Conservation (phyloP, 1,139 yeast species). For the Protomyces macrosporus region DNA sequence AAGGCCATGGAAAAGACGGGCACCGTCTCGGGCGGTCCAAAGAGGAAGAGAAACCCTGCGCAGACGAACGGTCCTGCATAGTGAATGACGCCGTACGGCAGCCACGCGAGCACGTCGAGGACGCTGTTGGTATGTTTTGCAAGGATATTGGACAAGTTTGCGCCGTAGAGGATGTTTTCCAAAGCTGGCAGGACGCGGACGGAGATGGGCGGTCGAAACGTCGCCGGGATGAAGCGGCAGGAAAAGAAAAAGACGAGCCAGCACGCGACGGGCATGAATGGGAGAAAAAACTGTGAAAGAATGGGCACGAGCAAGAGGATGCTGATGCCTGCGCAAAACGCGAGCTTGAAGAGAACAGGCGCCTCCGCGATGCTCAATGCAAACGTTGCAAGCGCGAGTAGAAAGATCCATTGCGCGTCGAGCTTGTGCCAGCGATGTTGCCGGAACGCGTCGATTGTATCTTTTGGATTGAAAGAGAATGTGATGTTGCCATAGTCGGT, state of each 20-base stretch:
- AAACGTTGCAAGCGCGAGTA: slow-evolving; percentile 42
- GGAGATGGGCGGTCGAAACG: slow-evolving; percentile 80
- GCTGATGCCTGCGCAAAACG: slow-evolving; percentile 42
- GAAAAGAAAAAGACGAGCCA: slow-evolving; percentile 85
- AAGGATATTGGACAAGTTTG: slow-evolving; percentile 77
- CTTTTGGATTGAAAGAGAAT: slow-evolving; percentile 38
- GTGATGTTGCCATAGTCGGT: neutral
- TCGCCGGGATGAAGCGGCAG: slow-evolving; percentile 56
- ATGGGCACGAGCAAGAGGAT: slow-evolving; percentile 57
- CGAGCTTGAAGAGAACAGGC: slow-evolving; percentile 46
- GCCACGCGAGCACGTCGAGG: slow-evolving; percentile 84
- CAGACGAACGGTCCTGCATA: slow-evolving; percentile 85
- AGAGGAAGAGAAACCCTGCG: slow-evolving; percentile 69
- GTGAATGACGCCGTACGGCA: slow-evolving; percentile 91
- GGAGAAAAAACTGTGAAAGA: slow-evolving; percentile 77
- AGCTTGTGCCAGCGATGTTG: slow-evolving; percentile 44
- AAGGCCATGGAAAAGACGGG: slow-evolving; percentile 89
- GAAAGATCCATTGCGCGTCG: slow-evolving; percentile 44
- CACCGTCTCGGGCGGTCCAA: slow-evolving; percentile 87
- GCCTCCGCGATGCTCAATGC: slow-evolving; percentile 55
- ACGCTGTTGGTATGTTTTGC: slow-evolving; percentile 65
- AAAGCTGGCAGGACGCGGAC: slow-evolving; percentile 89
- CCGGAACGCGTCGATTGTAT: slow-evolving; percentile 48
- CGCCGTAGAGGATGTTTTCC: slow-evolving; percentile 92
- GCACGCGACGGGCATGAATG: slow-evolving; percentile 77